Base-by-base conservation (phyloP, 2,329 filamentous ascomycete genomes). In the Cylindrodendrum hubeiense region DNA sequence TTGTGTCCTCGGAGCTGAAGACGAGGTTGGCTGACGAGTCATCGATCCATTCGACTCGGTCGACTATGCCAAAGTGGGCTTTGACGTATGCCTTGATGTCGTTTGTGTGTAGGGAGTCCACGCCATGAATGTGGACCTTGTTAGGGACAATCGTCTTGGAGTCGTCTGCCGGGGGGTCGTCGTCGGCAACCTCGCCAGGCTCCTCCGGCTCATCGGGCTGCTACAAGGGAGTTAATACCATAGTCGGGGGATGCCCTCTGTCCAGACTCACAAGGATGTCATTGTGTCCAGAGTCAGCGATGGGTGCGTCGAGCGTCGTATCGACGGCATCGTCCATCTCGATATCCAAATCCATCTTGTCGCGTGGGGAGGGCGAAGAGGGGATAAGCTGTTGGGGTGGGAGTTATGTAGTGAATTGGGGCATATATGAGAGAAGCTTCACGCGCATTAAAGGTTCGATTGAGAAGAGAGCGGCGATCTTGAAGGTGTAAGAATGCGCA, bases 41-140 rank as follows among this genome's bases (percentile, higher is more conserved):
- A 78, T 98, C 93, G 70, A 99, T 94, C 96, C 96, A 99, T 81
- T 98, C 94, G 68, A 98, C 85, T 66, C 88, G 86, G 60, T 87
- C 83, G 61, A 90, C 83, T 15, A 79, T 77, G 37, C 85, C 81
- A 74, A 87, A 94, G 78, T 96, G 88, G 67, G 93, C 86, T 51
- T 84, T 80, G 9, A 93, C 88, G 73, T 94, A 98, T 64, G 87
- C 84, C 72, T 92, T 91, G 72, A 98, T 91, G 68, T 97, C 90
- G 60, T 89, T 86, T 28, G 94, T 94, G 33, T 91, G 93, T 76
- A 98, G 84, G 46, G 91, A 89, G 75, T 97, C 92, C 4, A 98
- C 86, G 21, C 95, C 95, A 65, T 90, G 89, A 56, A 99, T 83
- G 79, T 98, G 91, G n/a, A 98, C 81, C 77, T 96, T 96, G 75